phyloP scores from a whole-genome alignment of 768 basidiomycete genomes.

The Agaricus subrufescens region DNA sequence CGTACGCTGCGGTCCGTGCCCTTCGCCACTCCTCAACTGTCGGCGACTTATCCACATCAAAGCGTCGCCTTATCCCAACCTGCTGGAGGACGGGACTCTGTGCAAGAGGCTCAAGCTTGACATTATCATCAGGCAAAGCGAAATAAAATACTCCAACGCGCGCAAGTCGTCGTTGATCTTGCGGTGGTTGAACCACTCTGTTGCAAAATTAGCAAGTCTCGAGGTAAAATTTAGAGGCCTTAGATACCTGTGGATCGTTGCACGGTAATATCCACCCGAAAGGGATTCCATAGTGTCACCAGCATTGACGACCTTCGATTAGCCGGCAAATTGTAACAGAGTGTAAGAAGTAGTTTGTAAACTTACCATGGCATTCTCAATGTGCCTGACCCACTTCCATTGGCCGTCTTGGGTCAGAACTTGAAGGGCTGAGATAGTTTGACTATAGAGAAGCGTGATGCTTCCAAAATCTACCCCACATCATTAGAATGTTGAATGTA shows the following conservation, averaged over 20 bases:
- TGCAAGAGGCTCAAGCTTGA: conserved; percentile 38
- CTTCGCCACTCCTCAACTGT: conserved; percentile 53
- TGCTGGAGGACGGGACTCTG: conserved; percentile 47
- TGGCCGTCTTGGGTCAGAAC: conserved; percentile 46
- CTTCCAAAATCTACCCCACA: conserved; percentile 41
- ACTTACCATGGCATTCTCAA: conserved; percentile 51
- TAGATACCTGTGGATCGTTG: conserved; percentile 44
- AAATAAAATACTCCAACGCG: conserved; percentile 63
- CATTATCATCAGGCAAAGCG: conserved; percentile 44
- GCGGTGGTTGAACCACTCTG: conserved; percentile 55
- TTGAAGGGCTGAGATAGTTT: conserved; percentile 55
- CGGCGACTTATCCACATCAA: conserved; percentile 36
- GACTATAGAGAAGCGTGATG: conserved; percentile 56
- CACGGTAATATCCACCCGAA: conserved; percentile 55
- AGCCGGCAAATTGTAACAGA: too few species aligned
- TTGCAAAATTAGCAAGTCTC: too few species aligned
- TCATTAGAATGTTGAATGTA: not conserved
- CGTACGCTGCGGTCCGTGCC: conserved; percentile 48
- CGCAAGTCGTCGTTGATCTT: conserved; percentile 43
- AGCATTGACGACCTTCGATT: conserved; percentile 48
- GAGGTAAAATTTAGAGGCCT: not conserved
- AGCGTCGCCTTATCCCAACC: conserved; percentile 33
- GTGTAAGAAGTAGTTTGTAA: too few species aligned
- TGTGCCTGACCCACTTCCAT: conserved; percentile 57
- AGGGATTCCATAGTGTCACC: conserved; percentile 59